Evolutionary conservation across 768 basidiomycete species (phyloP).

Genomic region (Lactarius hatsudake): DNA sequence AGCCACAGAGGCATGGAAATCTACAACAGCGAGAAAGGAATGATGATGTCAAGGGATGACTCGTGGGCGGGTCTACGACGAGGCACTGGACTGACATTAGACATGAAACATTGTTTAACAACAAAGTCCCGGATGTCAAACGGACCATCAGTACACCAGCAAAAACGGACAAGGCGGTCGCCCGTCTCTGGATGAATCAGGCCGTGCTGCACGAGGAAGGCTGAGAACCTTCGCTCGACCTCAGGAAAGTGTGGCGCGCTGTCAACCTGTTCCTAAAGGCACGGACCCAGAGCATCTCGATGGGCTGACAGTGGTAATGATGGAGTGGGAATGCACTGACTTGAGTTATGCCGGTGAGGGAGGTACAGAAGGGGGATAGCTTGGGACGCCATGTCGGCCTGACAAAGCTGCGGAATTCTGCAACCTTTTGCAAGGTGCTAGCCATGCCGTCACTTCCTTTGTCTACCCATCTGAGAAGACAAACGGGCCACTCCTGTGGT

Average conservation of each 20-base stretch:
- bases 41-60: slow-evolving; percentile 12
- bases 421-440: slow-evolving; percentile 61
- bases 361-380: slow-evolving; percentile 80
- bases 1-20: slow-evolving; percentile 72
- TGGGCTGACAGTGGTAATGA: background rate
- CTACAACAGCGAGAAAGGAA: slow-evolving; percentile 35
- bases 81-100: slow-evolving; percentile 52
- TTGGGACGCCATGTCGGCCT: slow-evolving; percentile 81
- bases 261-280: slow-evolving; percentile 74
- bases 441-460: slow-evolving; percentile 49
- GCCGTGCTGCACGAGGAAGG: slow-evolving; percentile 68
- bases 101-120: slow-evolving; percentile 88
- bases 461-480: slow-evolving; percentile 80
- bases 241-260: slow-evolving; percentile 70
- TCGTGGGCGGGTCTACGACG: slow-evolving; percentile 19
- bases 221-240: slow-evolving; percentile 58
- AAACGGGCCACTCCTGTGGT: slow-evolving; percentile 87
- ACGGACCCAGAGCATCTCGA: background rate
- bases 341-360: slow-evolving; percentile 90
- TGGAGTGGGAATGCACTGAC: slow-evolving; percentile 44
- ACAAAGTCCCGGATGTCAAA: slow-evolving; percentile 83
- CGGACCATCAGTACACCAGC: slow-evolving; percentile 84
- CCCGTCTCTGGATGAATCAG: slow-evolving; percentile 61
- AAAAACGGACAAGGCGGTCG: slow-evolving; percentile 58
- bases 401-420: slow-evolving; percentile 87